Conservation (phyloP, 768 basidiomycete genomes). For the Phanerochaete carnosa region DNA sequence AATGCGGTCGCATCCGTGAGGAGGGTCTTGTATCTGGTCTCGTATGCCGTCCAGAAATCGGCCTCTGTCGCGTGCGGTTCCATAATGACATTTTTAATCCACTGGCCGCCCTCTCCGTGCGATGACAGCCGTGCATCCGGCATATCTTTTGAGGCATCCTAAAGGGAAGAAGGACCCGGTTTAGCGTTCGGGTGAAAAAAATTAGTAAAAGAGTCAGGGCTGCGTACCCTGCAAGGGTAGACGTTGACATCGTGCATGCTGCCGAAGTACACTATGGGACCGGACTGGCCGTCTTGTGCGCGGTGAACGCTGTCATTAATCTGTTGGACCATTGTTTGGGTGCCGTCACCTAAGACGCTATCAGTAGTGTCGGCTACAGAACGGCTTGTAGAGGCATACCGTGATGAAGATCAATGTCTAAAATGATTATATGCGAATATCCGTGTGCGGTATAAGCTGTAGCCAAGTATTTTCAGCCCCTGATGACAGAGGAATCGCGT, state of each 20-base stretch:
- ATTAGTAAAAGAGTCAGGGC: too few species aligned
- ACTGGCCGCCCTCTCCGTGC: background rate
- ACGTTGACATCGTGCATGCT: background rate
- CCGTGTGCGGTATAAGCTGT: slow-evolving; percentile 57
- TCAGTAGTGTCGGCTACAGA: background rate
- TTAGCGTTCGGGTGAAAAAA: background rate
- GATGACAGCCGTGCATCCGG: background rate
- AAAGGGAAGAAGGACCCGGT: too few species aligned
- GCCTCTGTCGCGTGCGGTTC: background rate
- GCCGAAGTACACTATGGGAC: slow-evolving; percentile 32
- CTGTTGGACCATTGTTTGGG: background rate
- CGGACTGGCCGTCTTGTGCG: background rate
- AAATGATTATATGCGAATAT: slow-evolving; percentile 74
- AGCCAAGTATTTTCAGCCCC: background rate
- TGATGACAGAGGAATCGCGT: background rate
- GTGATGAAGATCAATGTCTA: slow-evolving; percentile 93
- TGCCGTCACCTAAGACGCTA: background rate
- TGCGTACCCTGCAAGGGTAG: background rate
- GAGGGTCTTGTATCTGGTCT: background rate
- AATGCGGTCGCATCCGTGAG: background rate
- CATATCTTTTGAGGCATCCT: background rate
- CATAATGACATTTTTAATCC: background rate
- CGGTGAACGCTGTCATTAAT: background rate
- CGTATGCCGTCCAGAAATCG: background rate
- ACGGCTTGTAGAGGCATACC: background rate